Base-by-base conservation (phyloP, 495 filamentous ascomycete genomes). In the Lophiotrema nucula region DNA sequence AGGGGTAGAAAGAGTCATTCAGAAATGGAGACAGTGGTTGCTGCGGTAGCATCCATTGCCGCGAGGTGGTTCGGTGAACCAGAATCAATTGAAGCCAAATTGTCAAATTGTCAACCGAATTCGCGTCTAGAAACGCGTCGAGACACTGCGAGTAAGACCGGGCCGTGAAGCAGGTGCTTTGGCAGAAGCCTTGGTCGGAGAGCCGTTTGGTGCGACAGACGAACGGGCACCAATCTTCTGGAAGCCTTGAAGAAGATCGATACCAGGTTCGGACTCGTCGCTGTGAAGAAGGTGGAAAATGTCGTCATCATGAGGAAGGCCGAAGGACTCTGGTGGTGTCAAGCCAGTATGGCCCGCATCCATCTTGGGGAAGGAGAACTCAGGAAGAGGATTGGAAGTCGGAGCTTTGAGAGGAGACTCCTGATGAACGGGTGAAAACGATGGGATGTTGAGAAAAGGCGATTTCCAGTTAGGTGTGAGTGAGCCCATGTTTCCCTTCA, bases 241-340 rank as follows among this genome's bases (percentile, higher is more conserved):
- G 65, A 96, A 96, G 5, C 90, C 90, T 68, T 90, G 87, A 48
- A 92, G 78, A 52, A 97, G 85, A 71, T 96, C 82, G 0, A 75
- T 60, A 6, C 75, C 72, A 61, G 51, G 51, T 44, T 78, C 81
- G 41, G 80, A 77, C 26, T 79, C 82, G 25, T 85, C 81, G 21
- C 73, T 69, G 68, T 64, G 70, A 60, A 82, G 13, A 24, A 87
- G 77, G 55, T 75, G 76, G 64, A 88, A 89, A 43, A 88, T 70
- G 52, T 85, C 82, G 19, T 66, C 63, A 46, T 84, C 82, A 62
- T 76, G 65, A 66, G 22, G 72, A 52, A 69, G 74, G 52, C 83
- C 81, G 44, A 60, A 60, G 11, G 57, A 48, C 77, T 81, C 28
- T 68, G 75, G 2, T 72, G 1, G 79, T 78, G 16, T 79, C 77